Base-by-base conservation (phyloP, 2,329 filamentous ascomycete genomes). In the Botrytis pseudocinerea region DNA sequence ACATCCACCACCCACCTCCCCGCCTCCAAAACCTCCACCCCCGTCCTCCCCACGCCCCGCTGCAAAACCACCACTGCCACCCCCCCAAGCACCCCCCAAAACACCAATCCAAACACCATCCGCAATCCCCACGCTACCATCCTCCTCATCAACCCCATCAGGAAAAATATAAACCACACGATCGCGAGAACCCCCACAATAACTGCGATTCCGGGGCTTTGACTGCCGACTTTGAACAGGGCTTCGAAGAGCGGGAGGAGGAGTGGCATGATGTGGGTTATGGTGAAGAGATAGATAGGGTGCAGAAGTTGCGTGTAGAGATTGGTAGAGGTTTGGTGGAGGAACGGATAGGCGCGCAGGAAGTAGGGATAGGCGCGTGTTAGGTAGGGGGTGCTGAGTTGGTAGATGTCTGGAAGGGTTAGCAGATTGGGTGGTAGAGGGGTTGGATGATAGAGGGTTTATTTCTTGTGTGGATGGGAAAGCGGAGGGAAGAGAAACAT, bases 71-170 rank as follows among this genome's bases (percentile, higher is more conserved):
- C 85, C 28, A 90, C 83, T 0, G 85, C 85, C 0, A 90, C 60
- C 0, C 85, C 84, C 7, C 86, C 83, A 3, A 95, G 77, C 2
- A 84, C 81, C 1, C 86, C 87, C 89, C 90, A 96, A 76, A 94
- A 89, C 2, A 88, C 81, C 60, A 94, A 77, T 38, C 87, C 83
- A 75, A 93, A 81, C 18, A 86, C 85, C 72, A 97, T 80, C n/a
- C 87, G 85, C 70, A 94, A 88, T 89, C 93, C 94, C 84, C 91
- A 97, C 79, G 94, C 84, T 73, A 97, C 85, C 32, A 93, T 83
- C 74, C 93, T 88, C 75, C 90, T 89, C 28, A 94, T 84, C 84
- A 92, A 91, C 80, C 91, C 87, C 76, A 91, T 83, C 60, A 96
- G 86, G 73, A 95, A 81, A 80, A 94, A 85, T 69, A 95, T 82